Base-by-base conservation (phyloP, 2,329 filamentous ascomycete genomes). In the Colletotrichum sublineola region DNA sequence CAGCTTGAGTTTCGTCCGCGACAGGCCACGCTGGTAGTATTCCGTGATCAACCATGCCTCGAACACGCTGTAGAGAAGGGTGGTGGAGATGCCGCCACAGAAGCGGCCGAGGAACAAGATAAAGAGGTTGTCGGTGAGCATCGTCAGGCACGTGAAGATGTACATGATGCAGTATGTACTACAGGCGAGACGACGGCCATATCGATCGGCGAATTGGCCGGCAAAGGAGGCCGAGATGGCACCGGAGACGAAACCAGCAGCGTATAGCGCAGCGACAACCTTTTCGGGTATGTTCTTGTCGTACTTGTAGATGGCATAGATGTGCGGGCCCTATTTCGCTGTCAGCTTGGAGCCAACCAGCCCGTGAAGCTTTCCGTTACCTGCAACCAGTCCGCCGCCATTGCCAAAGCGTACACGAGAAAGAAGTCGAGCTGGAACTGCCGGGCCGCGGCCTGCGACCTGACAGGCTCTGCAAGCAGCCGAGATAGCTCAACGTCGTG, bases 11-110 rank as follows among this genome's bases (percentile, higher is more conserved):
- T 82, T 81, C 9, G 78, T 75, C 14, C 71, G 79, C n/a, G 84
- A 79, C 8, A 89, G 76, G n/a, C 82, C 82, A 53, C 83, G 80
- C 33, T 81, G 78, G 71, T 87, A 84, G 73, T 85, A 90, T 75
- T 91, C 88, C 58, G 86, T 84, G 38, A 90, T 86, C 82, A 91
- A 86, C 88, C 88, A 90, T 57, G 87, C 86, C 75, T 91, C 88
- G 73, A 91, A 90, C 12, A 87, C 86, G 60, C 84, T 88, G 80
- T 87, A 90, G 24, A 91, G 82, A 29, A 91, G 79, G 18, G 87
- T 90, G 12, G 87, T 89, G 71, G 85, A 86, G 24, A 90, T 75
- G 0, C 89, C 89, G 20, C 88, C 88, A 9, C 86, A 82, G 1
- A 87, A 76, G n/a, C 88, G 84, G 20, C 89, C 89, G 4, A 86